Evolutionary conservation across 768 basidiomycete species (phyloP), one percentile per base, ranked within the genome.

Genomic region (Boletus subcaerulescens): DNA sequence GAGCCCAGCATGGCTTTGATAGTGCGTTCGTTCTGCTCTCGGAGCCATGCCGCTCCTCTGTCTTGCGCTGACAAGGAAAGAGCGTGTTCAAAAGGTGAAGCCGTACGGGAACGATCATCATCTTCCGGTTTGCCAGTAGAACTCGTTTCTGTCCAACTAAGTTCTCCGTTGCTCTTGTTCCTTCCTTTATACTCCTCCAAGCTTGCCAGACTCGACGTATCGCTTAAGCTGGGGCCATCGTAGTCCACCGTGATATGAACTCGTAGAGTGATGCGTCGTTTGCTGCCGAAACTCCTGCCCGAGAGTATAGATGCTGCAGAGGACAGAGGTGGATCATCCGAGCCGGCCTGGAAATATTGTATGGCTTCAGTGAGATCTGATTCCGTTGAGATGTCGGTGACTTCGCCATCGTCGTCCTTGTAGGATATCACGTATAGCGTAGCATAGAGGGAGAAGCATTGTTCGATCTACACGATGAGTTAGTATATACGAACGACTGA

Each of bases 151-250:
- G 83, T 81, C 69, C 69, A 70, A 36, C 57, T 67, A 45, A 70
- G 59, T 11, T 70, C 69, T 33, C 74, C 73, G 48, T 80, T 80
- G 61, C 86, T 86, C 52, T 75, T 78, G 60, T 86, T 87, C 42
- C 79, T 74, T 44, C 76, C 75, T 58, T 72, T 74, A 73, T 84
- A 85, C 60, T 91, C 88, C 41, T 95, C 89, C 65, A 87, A 63
- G 66, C 91, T 92, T 20, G 80, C 82, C 17, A 95, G 73, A 10
- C 92, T 94, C 11, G 84, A 85, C 3, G 93, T 91, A 60, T 97
- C 95, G 10, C 91, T 93, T 53, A 97, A 77, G 71, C 88, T 91
- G 14, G 89, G 92, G 0, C 92, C 92, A 68, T 97, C 94, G 62
- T 93, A 95, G 57, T 95, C 93, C 57, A 95, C 84, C 10, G 77